phyloP scores from a whole-genome alignment of 1,284 basidiomycete genomes.

The Leccinum colubrinum region DNA sequence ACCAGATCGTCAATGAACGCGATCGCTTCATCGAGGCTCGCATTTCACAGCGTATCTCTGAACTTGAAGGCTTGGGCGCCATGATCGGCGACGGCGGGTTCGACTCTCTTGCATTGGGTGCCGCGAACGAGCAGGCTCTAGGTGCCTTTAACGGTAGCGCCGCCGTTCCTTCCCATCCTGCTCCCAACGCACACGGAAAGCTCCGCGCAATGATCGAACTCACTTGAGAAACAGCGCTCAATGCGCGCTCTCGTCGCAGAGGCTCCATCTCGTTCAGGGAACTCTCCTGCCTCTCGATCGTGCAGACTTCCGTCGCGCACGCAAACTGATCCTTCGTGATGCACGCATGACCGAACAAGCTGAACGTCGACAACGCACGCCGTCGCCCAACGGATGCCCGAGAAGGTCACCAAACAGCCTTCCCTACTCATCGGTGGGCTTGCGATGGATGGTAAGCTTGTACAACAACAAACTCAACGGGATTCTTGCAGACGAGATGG shows the following conservation, averaged over 20 bases:
- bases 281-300: conserved; percentile 92
- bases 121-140: conserved; percentile 45
- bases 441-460: conserved; percentile 98
- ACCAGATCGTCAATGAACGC: conserved; percentile 88
- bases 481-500: conserved; percentile 98
- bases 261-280: conserved; percentile 75
- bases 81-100: conserved; percentile 79
- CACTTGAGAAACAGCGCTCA: conserved; percentile 88
- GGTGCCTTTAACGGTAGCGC: not conserved
- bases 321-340: conserved; percentile 89
- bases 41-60: conserved; percentile 85
- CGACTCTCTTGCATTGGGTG: conserved; percentile 49
- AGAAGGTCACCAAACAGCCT: conserved; percentile 87
- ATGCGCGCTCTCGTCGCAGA: conserved; percentile 87
- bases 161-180: conserved; percentile 41
- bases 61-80: conserved; percentile 83
- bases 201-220: conserved; percentile 93
- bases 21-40: conserved; percentile 91
- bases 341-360: conserved; percentile 89
- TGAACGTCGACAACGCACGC: conserved; percentile 93
- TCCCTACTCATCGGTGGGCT: conserved; percentile 78
- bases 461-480: conserved; percentile 99
- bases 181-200: conserved; percentile 70
- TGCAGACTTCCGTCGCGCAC: conserved; percentile 84
- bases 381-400: conserved; percentile 91